Evolutionary conservation across 805 yeast genomes (phyloP).

Genomic region (Clavispora phyllophila): DNA sequence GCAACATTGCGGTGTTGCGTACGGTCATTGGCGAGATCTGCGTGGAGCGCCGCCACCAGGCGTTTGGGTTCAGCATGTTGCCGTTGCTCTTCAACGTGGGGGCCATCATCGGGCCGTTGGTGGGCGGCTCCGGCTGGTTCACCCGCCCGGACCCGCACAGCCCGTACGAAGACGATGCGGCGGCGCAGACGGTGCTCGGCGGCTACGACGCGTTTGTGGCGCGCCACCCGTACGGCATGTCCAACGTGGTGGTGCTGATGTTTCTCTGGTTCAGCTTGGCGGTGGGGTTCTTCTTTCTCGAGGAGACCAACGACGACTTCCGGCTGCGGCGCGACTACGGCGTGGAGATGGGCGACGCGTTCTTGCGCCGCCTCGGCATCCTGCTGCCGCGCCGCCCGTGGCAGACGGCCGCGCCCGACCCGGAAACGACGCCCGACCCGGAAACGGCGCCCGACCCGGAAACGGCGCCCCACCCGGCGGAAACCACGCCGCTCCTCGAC

Average conservation of each 20-base stretch:
- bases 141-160: slow-evolving; percentile 36
- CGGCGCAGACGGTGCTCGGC: neutral
- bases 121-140: slow-evolving; percentile 47
- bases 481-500: slow-evolving; percentile 1
- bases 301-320: slow-evolving; percentile 45
- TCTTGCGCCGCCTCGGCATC: slow-evolving; percentile 17
- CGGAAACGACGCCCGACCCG: no score
- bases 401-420: slow-evolving; percentile 3
- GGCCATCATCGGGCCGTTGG: slow-evolving; percentile 54
- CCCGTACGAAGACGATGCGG: slow-evolving; percentile 10
- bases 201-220: slow-evolving; percentile 21
- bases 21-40: slow-evolving; percentile 61
- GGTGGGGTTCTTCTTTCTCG: slow-evolving; percentile 43
- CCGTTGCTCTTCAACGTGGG: slow-evolving; percentile 63
- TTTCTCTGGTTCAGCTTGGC: slow-evolving; percentile 32
- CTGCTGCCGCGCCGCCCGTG: slow-evolving; percentile 18
- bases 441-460: no score
- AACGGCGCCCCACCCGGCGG: neutral
- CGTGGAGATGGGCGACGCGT: slow-evolving; percentile 39
- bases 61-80: slow-evolving; percentile 55
- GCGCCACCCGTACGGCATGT: slow-evolving; percentile 46
- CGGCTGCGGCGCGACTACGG: slow-evolving; percentile 41
- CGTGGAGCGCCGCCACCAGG: slow-evolving; percentile 51
- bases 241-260: slow-evolving; percentile 44
- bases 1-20: slow-evolving; percentile 61